These are phyloP conservation scores for Talaromyces amestolkiae DNA, from an alignment of 2,329 filamentous ascomycete species.

Conservation along the genomic window DNA sequence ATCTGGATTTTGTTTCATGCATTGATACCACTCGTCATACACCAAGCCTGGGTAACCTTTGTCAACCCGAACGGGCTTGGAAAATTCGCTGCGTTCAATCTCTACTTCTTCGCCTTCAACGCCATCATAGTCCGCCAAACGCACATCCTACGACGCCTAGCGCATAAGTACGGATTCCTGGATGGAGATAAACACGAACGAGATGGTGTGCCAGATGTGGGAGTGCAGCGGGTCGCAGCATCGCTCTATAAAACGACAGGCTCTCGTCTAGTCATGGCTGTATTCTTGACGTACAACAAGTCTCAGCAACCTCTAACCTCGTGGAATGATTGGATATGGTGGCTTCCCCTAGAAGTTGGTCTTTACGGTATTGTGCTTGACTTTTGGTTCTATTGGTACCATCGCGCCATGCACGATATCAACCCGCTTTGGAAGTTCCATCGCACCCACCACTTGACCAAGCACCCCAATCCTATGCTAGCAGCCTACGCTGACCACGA, in stretches of 20 bases:
- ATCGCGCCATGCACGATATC: conserved; percentile 45
- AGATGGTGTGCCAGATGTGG: conserved; percentile 44
- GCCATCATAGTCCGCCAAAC: conserved; percentile 42
- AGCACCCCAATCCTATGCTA: conserved; percentile 46
- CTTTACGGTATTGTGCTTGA: conserved; percentile 46
- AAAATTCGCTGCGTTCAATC: conserved; percentile 32
- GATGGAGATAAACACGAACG: conserved; percentile 47
- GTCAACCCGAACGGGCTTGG: conserved; percentile 29
- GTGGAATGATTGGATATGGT: conserved; percentile 27
- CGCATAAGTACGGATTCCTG: conserved; percentile 42
- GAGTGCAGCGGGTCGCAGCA: conserved; percentile 33
- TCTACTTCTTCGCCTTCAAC: conserved; percentile 44
- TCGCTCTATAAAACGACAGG: conserved; percentile 37
- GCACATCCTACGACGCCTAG: conserved; percentile 38
- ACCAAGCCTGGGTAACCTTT: conserved; percentile 38
- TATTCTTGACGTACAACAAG: conserved; percentile 32
- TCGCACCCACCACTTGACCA: conserved; percentile 48
- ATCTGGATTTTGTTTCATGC: conserved; percentile 43
- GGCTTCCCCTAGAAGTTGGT: conserved; percentile 38
- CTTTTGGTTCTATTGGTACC: conserved; percentile 49
- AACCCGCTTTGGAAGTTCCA: conserved; percentile 45
- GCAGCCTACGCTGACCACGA: conserved; percentile 44
- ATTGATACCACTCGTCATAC: conserved; percentile 37
- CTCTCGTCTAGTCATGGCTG: conserved; percentile 35
- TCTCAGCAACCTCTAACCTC: conserved; percentile 27